Conservation (phyloP, 768 basidiomycete species). For the Termitomyces sp. region DNA sequence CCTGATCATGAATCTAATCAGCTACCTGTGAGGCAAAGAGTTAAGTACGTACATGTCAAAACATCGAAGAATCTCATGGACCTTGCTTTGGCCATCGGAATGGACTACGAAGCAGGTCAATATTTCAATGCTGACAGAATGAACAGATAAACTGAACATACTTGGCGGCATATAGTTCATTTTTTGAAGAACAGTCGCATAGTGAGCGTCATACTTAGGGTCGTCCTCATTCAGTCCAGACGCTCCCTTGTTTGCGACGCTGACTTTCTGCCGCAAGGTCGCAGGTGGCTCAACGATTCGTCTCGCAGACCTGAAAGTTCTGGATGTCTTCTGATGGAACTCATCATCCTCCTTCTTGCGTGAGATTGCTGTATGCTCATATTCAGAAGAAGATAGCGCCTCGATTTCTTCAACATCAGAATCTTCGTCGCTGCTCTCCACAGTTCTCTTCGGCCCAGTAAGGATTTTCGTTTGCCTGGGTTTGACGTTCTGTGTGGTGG, state of each 20-base stretch:
- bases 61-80: slow-evolving; percentile 71
- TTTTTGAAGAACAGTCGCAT: slow-evolving; percentile 39
- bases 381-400: slow-evolving; percentile 15
- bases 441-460: slow-evolving; percentile 5
- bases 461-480: slow-evolving; percentile 13
- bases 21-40: neutral
- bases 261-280: slow-evolving; percentile 3
- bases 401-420: slow-evolving; percentile 21
- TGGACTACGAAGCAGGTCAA: slow-evolving; percentile 47
- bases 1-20: slow-evolving; percentile 29
- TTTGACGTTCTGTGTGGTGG: slow-evolving; percentile 22
- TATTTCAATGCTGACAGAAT: neutral
- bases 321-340: neutral
- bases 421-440: slow-evolving; percentile 16
- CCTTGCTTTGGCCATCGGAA: slow-evolving; percentile 49
- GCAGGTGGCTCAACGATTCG: neutral
- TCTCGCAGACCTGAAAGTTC: neutral
- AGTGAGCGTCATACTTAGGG: slow-evolving; percentile 46
- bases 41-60: slow-evolving; percentile 60
- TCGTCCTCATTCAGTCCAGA: slow-evolving; percentile 45
- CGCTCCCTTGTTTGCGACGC: slow-evolving; percentile 6
- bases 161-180: slow-evolving; percentile 57
- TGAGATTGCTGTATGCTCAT: slow-evolving; percentile 13
- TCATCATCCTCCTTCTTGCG: neutral
- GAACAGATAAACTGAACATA: slow-evolving; percentile 32